Base-by-base conservation (phyloP, 2,329 filamentous ascomycete genomes). In the Parastagonospora avenae region DNA sequence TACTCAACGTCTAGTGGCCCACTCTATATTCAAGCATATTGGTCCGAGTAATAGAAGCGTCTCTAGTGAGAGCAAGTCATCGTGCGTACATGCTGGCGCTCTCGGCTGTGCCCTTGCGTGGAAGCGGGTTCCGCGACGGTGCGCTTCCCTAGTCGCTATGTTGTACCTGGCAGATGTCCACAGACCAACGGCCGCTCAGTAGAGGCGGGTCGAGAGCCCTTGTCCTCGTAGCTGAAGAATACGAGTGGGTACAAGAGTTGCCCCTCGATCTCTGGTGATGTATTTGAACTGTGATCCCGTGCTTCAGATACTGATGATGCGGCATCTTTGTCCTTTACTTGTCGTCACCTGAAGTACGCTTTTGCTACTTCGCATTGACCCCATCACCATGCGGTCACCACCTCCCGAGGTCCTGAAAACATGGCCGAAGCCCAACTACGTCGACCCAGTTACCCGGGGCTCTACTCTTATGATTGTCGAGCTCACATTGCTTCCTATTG, bases 351-450 rank as follows among this genome's bases (percentile, higher is more conserved):
- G 49, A 62, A 62, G 60, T 56, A 54, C 59, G 50, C 38, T 35
- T 11, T 46, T 36, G 30, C 56, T 55, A 47, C 55, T 62, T 60
- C 57, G 46, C 52, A 42, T 46, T 30, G 37, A 48, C 49, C 46
- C 37, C 36, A 27, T 44, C 60, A 56, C 39, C 42, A 73, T 73
- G 70, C 63, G 70, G 50, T 71, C 63, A 41, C 62, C 68, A 46
- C 70, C 71, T 6, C 54, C 59, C 24, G 66, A 69, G 10, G 71
- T 79, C 38, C 50, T 73, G 33, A 52, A 63, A 33, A 65, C 64
- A 42, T 79, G 73, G 71, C 77, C 77, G 2, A 67, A 60, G 37
- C 75, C 77, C 1, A 76, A 79, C 63, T 78, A 79, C 50, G 64
- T 68, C 40, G 52, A 79, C 48, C 77, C 77, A 1, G 59, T 66